These are phyloP conservation scores for Colletotrichum brevisporum DNA, from an alignment of 2,329 filamentous ascomycete genomes.

Conservation along the genomic window DNA sequence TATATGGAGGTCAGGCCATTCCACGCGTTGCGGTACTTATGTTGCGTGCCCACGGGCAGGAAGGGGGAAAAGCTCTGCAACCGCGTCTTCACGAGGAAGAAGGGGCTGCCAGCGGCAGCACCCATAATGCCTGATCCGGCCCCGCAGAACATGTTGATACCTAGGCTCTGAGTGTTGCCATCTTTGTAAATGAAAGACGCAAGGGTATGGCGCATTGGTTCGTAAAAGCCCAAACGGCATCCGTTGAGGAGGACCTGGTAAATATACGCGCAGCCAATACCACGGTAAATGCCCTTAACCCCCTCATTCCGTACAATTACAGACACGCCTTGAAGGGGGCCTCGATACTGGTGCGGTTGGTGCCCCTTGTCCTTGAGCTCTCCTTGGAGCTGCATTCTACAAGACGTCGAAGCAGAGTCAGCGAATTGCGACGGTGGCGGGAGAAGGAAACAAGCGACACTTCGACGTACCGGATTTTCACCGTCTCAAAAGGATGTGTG, in stretches of 20 bases:
- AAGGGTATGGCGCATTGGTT: conserved; percentile 84
- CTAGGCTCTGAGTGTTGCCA: conserved; percentile 82
- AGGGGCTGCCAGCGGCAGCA: conserved; percentile 92
- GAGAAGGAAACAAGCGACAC: conserved; percentile 6
- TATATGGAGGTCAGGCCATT: conserved; percentile 90
- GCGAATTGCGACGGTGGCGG: conserved; percentile 36
- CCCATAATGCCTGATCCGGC: conserved; percentile 91
- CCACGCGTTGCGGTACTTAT: conserved; percentile 87
- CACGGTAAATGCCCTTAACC: conserved; percentile 85
- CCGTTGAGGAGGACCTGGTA: conserved; percentile 98
- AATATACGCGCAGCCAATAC: conserved; percentile 91
- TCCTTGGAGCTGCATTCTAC: conserved; percentile 93
- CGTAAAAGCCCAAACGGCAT: conserved; percentile 97
- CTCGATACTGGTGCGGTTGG: conserved; percentile 89
- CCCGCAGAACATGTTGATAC: conserved; percentile 93
- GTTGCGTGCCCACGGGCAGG: conserved; percentile 96
- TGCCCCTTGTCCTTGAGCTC: conserved; percentile 90
- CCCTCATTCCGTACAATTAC: conserved; percentile 95
- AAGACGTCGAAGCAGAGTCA: conserved; percentile 23
- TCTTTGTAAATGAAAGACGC: conserved; percentile 80
- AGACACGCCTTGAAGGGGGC: conserved; percentile 90
- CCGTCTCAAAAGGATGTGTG: conserved; percentile 97
- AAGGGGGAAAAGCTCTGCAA: conserved; percentile 95
- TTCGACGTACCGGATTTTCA: conserved; percentile 88
- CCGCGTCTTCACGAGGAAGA: conserved; percentile 98